These are phyloP conservation scores for Yarrowia porcina DNA, from an alignment of 805 yeast genomes.

Conservation along the genomic window DNA sequence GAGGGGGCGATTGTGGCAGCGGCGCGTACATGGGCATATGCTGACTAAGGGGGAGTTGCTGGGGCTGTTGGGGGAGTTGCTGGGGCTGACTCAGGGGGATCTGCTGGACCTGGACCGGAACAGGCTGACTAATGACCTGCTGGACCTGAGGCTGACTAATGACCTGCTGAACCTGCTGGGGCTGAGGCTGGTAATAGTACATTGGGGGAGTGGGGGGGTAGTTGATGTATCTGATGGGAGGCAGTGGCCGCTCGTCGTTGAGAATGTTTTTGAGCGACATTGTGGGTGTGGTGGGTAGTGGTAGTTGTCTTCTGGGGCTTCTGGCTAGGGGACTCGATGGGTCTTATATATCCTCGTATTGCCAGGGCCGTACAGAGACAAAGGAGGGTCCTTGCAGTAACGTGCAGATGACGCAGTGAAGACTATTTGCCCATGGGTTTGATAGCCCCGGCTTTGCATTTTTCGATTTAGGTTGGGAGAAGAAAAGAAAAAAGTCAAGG, in stretches of 20 bases:
- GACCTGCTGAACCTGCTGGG: background rate
- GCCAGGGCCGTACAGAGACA: constrained; percentile 22
- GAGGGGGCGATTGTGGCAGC: constrained; percentile 16
- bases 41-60: no score
- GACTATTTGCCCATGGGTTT: constrained; percentile 6
- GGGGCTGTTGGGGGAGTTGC: no score
- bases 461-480: no score
- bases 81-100: no score
- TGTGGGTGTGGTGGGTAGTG: background rate
- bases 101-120: no score
- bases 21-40: no score
- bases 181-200: constrained; percentile 12
- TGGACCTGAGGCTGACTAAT: no score
- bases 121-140: no score
- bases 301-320: no score
- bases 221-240: constrained; percentile 17
- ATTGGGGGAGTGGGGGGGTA: constrained; percentile 20
- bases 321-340: background rate
- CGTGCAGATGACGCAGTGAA: constrained; percentile 18
- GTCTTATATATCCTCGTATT: constrained; percentile 18
- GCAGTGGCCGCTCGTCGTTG: constrained; percentile 22
- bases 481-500: no score
- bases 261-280: constrained; percentile 23
- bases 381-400: constrained; percentile 25
- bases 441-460: constrained; percentile 22